phyloP scores from a whole-genome alignment of 805 yeast genomes.

The Dipodascus albidus region DNA sequence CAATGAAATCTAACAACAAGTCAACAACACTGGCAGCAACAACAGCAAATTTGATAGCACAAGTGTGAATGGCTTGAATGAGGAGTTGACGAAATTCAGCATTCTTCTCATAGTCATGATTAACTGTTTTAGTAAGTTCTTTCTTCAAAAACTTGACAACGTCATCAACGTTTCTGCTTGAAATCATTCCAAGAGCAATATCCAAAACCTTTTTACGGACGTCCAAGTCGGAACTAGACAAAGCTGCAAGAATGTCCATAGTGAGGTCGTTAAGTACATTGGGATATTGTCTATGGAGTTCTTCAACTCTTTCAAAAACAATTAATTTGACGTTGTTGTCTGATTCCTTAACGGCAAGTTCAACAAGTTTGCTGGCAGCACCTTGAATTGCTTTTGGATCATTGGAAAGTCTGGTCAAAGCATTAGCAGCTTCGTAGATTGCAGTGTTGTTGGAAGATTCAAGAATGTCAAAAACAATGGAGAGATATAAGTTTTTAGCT shows the following conservation, averaged over 20 bases:
- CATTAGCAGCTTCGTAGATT: conserved; percentile 82
- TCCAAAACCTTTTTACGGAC: conserved; percentile 83
- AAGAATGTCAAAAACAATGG: conserved; percentile 59
- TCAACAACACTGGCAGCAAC: conserved; percentile 89
- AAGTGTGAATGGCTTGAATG: conserved; percentile 77
- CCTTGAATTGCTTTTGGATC: conserved; percentile 57
- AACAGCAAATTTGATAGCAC: conserved; percentile 81
- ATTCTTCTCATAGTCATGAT: conserved; percentile 62
- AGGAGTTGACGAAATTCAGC: conserved; percentile 81
- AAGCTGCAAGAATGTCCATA: conserved; percentile 74
- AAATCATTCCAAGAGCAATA: conserved; percentile 67
- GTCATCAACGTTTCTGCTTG: conserved; percentile 86
- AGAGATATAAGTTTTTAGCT: conserved; percentile 59
- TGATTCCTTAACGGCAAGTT: conserved; percentile 82
- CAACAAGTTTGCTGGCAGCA: conserved; percentile 80
- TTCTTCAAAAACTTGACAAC: conserved; percentile 85
- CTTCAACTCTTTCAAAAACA: conserved; percentile 75
- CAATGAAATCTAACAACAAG: conserved; percentile 71
- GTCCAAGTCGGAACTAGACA: conserved; percentile 81
- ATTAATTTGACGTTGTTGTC: conserved; percentile 92
- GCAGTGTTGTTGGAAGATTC: conserved; percentile 64
- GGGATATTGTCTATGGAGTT: conserved; percentile 60
- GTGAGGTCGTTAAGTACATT: conserved; percentile 77
- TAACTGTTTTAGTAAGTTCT: conserved; percentile 68
- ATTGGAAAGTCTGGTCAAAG: conserved; percentile 46